Conservation (phyloP, 1,284 basidiomycete genomes). For the Leccinum pseudoinsigne region DNA sequence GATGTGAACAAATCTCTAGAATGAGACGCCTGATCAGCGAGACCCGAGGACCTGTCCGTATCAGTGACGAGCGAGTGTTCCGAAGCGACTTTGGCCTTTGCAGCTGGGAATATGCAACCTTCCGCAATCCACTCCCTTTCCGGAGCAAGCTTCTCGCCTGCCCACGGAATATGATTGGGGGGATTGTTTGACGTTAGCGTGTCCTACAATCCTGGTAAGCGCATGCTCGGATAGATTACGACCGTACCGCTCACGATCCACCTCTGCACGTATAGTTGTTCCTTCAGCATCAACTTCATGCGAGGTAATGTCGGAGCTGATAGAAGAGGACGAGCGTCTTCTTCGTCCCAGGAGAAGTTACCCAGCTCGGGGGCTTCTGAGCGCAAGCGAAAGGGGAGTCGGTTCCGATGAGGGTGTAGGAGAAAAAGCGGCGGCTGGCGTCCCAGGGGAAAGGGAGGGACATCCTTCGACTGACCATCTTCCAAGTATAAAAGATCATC, state of each 20-base stretch:
- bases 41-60: conserved; percentile 1
- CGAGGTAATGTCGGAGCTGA: conserved; percentile 55
- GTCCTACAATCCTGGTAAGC: conserved; percentile 27
- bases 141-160: conserved; percentile 31
- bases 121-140: conserved; percentile 48
- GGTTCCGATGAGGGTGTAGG: conserved; percentile 26
- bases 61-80: conserved; percentile 3
- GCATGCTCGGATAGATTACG: conserved; percentile 1
- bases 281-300: conserved; percentile 48
- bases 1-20: conserved; percentile 4
- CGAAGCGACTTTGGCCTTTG: conserved; percentile 32
- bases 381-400: conserved; percentile 29
- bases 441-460: conserved; percentile 28
- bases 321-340: conserved; percentile 20
- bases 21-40: conserved; percentile 1
- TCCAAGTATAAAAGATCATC: conserved; percentile 13
- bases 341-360: conserved; percentile 23
- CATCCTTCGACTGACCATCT: conserved; percentile 11
- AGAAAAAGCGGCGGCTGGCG: conserved; percentile 27
- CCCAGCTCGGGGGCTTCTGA: conserved; percentile 24
- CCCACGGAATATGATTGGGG: conserved; percentile 50
- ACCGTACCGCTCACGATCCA: conserved; percentile 50
- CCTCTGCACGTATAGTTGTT: conserved; percentile 47
- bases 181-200: conserved; percentile 34
- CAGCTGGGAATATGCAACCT: conserved; percentile 49